Conservation (phyloP, 148 eudicot species). For the Silene conica region DNA sequence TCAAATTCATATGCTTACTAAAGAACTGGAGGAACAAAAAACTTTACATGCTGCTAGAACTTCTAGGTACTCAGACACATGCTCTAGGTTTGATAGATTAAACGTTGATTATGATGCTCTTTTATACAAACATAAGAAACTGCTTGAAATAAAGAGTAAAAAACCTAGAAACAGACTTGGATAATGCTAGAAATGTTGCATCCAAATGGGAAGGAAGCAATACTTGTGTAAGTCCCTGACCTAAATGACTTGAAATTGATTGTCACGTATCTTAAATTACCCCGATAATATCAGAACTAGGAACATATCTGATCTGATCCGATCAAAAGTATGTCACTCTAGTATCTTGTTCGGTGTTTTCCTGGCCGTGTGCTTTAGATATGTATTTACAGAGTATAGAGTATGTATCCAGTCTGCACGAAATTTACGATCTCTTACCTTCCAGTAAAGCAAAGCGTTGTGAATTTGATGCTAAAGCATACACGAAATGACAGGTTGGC, state of each 20-base stretch:
- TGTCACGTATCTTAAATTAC: not conserved
- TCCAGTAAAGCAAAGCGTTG: not conserved
- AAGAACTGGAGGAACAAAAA: too few species aligned
- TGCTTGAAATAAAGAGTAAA: too few species aligned
- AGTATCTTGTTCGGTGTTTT: not conserved
- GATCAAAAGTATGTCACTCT: not conserved
- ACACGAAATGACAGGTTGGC: conserved; percentile 42
- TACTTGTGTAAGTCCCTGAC: not conserved
- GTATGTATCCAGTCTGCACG: not conserved
- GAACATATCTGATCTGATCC: not conserved
- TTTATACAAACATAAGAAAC: too few species aligned
- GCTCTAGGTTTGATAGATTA: too few species aligned
- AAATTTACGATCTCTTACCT: not conserved
- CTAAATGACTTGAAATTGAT: too few species aligned
- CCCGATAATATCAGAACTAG: not conserved
- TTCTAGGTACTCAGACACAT: too few species aligned
- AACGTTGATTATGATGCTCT: too few species aligned
- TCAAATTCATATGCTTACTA: too few species aligned
- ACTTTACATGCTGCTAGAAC: too few species aligned
- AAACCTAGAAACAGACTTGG: too few species aligned
- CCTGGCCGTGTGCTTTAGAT: not conserved
- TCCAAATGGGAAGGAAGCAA: too few species aligned
- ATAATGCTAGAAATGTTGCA: too few species aligned
- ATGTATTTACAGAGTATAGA: not conserved
- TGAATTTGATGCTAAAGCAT: conserved; percentile 19